These are phyloP conservation scores for Coleophoma crateriformis DNA, from an alignment of 2,329 filamentous ascomycete genomes.

Conservation along the genomic window DNA sequence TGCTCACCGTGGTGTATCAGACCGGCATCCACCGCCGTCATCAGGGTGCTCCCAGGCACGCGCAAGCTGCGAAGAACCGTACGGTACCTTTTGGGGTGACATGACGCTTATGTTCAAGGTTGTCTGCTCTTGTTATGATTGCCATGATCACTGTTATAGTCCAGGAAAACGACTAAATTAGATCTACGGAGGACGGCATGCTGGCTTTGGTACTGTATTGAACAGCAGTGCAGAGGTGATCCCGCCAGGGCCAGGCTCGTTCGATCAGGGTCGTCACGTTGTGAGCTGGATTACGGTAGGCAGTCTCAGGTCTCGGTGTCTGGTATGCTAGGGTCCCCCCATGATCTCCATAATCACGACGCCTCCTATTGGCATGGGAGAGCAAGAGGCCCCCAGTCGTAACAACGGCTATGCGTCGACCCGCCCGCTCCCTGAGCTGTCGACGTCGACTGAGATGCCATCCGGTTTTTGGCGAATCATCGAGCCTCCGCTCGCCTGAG, in stretches of 20 bases:
- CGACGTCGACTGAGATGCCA: constrained; percentile 12
- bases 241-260: neutral
- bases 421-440: constrained; percentile 9
- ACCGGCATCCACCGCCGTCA: too few relatives aligned
- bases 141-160: too few relatives aligned
- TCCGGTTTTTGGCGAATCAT: constrained; percentile 17
- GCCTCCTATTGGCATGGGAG: constrained; percentile 11
- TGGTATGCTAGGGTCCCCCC: neutral
- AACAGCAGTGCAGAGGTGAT: too few relatives aligned
- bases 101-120: too few relatives aligned
- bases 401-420: constrained; percentile 23
- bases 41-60: too few relatives aligned
- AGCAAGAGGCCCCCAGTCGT: constrained; percentile 9
- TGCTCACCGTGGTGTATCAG: too few relatives aligned
- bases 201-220: too few relatives aligned
- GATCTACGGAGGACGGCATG: too few relatives aligned
- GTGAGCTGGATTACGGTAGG: constrained; percentile 1
- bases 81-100: too few relatives aligned
- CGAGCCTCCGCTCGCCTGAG: constrained; percentile 12
- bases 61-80: too few relatives aligned
- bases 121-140: too few relatives aligned
- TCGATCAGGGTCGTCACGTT: constrained; percentile 12
- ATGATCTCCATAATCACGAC: neutral
- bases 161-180: too few relatives aligned
- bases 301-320: neutral